Evolutionary conservation across 257 asterid genomes (phyloP), one percentile per base, ranked within the genome.

Genomic region (Jasminum sambac): DNA sequence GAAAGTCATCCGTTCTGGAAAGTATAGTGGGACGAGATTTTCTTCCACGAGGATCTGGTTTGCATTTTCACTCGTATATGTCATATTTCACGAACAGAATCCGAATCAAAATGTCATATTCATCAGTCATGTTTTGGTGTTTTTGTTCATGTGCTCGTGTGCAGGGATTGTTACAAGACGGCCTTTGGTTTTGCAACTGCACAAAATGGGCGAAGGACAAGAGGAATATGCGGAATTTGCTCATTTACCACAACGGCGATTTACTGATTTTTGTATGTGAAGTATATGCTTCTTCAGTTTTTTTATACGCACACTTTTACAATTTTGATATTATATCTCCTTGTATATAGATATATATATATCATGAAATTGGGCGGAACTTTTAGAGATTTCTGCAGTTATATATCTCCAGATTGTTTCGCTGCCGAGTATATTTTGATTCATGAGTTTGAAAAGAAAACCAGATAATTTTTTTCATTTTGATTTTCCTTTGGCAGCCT

Each of bases 21-120:
- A 92, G 98, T 79, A 80, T 92, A 24, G 98, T 92, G 2, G 97
- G 98, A 42, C 78, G 97, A 60, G 98, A 92, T 83, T 92, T 92
- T 78, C 98, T 92, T 71, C 98, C 98, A 12, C 88, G 98, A 78
- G 98, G 98, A 72, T 92, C 96, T 77, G 98, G 98, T 92, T 63
- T 72, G 91, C 75, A 30, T 30, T 39, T 23, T 64, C 55, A 8
- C 24, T 21, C 34, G 30, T 30, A 50, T 24, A 50, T 4, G 4
- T 23, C 62, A 55, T 55, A 11, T 19, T 21, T 21, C 36, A 55
- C 8, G 14, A 23, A 21, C 10, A 8, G 62, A 55, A 9, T 55
- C 10, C 11, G 62, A 23, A 55, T 21, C 11, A 25, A 23, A 55
- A 21, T 55, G 23, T 23, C 34, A 23, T 55, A 21, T 23, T 55